Conservation (phyloP, 495 filamentous ascomycete genomes). For the Umbilicaria muhlenbergii region DNA sequence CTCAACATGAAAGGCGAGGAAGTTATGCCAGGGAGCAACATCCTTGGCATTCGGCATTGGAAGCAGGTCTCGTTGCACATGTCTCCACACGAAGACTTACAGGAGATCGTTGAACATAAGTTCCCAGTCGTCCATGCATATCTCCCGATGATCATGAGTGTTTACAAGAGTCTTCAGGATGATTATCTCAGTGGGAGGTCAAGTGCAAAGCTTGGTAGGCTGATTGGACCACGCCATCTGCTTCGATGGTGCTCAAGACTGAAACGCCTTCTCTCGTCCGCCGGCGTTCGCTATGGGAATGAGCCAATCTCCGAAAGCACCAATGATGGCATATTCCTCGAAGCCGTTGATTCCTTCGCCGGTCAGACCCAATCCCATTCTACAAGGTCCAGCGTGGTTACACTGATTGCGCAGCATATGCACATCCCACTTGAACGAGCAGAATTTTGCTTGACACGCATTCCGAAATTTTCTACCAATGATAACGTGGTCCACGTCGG, state of each 20-base stretch:
- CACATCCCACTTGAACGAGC: constrained; percentile 68
- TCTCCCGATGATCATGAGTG: constrained; percentile 52
- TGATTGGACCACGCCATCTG: constrained; percentile 62
- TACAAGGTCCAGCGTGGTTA: constrained; percentile 42
- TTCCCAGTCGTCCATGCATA: constrained; percentile 57
- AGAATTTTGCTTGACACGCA: constrained; percentile 52
- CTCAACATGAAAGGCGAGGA: constrained; percentile 57
- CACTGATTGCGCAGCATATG: constrained; percentile 65
- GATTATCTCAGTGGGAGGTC: background rate
- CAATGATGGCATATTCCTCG: constrained; percentile 76
- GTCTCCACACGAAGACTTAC: constrained; percentile 54
- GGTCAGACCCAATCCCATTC: constrained; percentile 55
- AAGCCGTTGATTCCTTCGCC: constrained; percentile 78
- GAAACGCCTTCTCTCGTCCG: constrained; percentile 36
- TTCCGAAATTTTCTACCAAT: constrained; percentile 44
- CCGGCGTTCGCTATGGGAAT: constrained; percentile 50
- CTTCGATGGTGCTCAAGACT: constrained; percentile 79
- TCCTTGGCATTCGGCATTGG: constrained; percentile 77
- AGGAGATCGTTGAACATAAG: constrained; percentile 49
- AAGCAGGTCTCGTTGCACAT: constrained; percentile 50
- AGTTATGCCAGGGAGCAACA: constrained; percentile 31
- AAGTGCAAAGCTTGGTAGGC: constrained; percentile 27
- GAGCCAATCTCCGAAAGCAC: constrained; percentile 58
- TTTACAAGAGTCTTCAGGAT: constrained; percentile 45
- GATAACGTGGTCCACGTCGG: constrained; percentile 47